A percentile compares a stretch with the other conserved stretches of the same genome.
phyloP scores from a whole-genome alignment of 129 eudicot genomes.

The Flaveria sonorensis region DNA sequence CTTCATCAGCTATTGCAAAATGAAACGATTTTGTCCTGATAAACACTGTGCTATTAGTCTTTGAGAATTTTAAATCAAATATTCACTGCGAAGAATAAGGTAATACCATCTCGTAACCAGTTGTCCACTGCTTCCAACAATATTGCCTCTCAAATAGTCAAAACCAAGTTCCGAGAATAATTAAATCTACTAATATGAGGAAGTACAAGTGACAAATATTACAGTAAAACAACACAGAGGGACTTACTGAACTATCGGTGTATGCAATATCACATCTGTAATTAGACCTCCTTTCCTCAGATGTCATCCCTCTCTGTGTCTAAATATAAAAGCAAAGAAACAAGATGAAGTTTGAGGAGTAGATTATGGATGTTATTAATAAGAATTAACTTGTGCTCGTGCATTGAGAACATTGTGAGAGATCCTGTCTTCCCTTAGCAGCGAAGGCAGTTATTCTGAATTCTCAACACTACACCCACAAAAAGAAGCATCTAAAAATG shows the following conservation, averaged over 20 bases:
- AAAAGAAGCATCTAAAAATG: not conserved
- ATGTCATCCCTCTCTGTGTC: conserved; percentile 76
- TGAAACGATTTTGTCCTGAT: conserved; percentile 96
- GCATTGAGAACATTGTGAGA: conserved; percentile 98
- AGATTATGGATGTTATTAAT: conserved; percentile 2
- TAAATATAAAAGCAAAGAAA: not conserved
- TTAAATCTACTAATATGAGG: conserved; percentile 11
- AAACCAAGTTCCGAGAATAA: conserved; percentile 95
- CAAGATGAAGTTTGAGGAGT: conserved; percentile 1
- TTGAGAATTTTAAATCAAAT: conserved; percentile 13
- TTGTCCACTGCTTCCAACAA: conserved; percentile 67
- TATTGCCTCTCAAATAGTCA: conserved; percentile 95
- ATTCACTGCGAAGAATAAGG: not conserved
- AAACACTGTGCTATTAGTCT: not conserved
- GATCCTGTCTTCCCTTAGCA: conserved; percentile 62
- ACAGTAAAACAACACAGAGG: not conserved
- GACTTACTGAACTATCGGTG: conserved; percentile 81
- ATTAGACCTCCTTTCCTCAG: conserved; percentile 69
- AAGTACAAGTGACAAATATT: not conserved
- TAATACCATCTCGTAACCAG: conserved; percentile 97
- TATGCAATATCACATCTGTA: conserved; percentile 90
- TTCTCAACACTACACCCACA: conserved; percentile 13
- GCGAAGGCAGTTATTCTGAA: conserved; percentile 71
- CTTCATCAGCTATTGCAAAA: conserved; percentile 99
- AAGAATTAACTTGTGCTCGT: conserved; percentile 72